phyloP scores from a whole-genome alignment of 805 yeast species.

The Yarrowia sp. region DNA sequence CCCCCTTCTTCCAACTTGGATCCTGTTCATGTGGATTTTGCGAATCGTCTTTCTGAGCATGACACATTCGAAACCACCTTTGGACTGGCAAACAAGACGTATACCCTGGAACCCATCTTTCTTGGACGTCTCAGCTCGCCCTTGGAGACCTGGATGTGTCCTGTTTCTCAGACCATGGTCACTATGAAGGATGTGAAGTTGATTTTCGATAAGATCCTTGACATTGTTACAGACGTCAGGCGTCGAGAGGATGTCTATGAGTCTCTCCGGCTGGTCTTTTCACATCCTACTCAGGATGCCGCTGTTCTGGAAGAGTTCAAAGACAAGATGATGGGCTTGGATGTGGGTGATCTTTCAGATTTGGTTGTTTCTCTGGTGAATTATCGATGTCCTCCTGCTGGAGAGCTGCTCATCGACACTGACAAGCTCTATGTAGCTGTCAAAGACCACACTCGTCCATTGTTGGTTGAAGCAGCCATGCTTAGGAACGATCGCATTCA shows the following conservation, averaged over 20 bases:
- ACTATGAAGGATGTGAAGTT: neutral
- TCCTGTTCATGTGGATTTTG: neutral
- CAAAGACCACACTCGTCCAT: neutral
- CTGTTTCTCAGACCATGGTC: neutral
- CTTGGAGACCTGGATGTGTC: slow-evolving; percentile 2
- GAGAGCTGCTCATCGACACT: neutral
- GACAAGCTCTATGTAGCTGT: slow-evolving; percentile 6
- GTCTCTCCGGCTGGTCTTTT: neutral
- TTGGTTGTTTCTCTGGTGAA: neutral
- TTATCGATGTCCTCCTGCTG: neutral
- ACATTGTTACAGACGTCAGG: neutral
- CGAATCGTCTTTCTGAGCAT: neutral
- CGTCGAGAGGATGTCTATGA: slow-evolving; percentile 1
- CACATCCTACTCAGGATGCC: neutral
- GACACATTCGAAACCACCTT: slow-evolving; percentile 16
- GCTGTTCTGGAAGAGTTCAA: neutral
- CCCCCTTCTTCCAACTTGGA: neutral
- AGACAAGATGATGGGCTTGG: neutral
- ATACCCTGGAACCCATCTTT: neutral
- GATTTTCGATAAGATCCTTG: neutral
- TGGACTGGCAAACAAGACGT: neutral
- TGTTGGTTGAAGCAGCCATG: slow-evolving; percentile 13
- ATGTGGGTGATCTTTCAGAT: slow-evolving; percentile 9
- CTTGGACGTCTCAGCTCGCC: neutral
- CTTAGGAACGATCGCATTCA: neutral